A percentile compares a stretch with the other conserved stretches of the same genome.
Evolutionary conservation across 768 basidiomycete species (phyloP).

Genomic region (Rhizopogon sp.): DNA sequence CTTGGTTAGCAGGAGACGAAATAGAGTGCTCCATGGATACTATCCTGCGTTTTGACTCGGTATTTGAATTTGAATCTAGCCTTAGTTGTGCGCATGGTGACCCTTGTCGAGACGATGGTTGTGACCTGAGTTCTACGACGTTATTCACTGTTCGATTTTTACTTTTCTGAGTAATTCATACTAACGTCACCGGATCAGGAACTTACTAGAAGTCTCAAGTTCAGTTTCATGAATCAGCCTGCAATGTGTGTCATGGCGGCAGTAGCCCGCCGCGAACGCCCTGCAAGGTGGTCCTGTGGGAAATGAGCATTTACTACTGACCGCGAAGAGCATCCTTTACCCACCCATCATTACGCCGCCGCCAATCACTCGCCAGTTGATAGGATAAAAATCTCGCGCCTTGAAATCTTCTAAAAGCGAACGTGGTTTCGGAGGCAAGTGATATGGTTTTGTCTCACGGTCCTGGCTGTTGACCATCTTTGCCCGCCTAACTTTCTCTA

Average conservation of each 20-base stretch:
- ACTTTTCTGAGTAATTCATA: not conserved
- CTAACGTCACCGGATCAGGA: not conserved
- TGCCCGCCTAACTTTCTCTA: slow-evolving; percentile 1
- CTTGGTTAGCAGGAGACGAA: not conserved
- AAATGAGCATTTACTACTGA: not conserved
- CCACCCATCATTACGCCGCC: slow-evolving; percentile 70
- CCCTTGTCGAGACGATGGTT: not conserved
- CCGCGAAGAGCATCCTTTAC: slow-evolving; percentile 15
- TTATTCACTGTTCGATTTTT: slow-evolving; percentile 7
- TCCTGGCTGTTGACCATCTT: not conserved
- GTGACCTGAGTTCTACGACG: slow-evolving; percentile 9
- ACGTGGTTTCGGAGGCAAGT: slow-evolving; percentile 20
- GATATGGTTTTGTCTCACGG: slow-evolving; percentile 14
- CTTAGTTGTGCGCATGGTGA: not conserved
- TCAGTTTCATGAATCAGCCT: slow-evolving; percentile 25
- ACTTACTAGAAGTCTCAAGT: slow-evolving; percentile 18
- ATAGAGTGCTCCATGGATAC: not conserved
- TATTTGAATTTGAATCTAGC: not conserved
- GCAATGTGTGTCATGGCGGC: slow-evolving; percentile 22
- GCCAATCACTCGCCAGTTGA: slow-evolving; percentile 74
- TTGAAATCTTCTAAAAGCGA: slow-evolving; percentile 28
- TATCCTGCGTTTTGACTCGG: not conserved
- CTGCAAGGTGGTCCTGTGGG: slow-evolving; percentile 20
- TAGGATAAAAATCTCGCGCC: slow-evolving; percentile 52
- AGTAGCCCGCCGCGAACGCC: slow-evolving; percentile 18